Conservation (phyloP, 2,329 filamentous ascomycete genomes). For the Sodiomyces alkalinus region DNA sequence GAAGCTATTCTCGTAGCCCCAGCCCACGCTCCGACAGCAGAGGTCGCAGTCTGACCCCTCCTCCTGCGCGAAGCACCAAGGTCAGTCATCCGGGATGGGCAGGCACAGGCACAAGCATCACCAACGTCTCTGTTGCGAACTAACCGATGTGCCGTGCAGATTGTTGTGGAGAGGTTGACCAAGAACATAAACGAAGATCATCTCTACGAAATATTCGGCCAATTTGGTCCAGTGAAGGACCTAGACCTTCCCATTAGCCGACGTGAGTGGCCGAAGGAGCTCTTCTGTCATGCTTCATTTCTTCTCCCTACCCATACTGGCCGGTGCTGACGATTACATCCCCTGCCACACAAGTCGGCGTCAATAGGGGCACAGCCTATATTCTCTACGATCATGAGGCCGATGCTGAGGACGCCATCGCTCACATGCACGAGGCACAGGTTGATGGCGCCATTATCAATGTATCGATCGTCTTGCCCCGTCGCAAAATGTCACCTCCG, state of each 20-base stretch:
- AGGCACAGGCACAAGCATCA: conserved; percentile 7
- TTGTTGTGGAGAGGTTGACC: conserved; percentile 89
- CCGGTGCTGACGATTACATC: conserved; percentile 5
- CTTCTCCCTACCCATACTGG: not conserved
- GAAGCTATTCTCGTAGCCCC: conserved; percentile 12
- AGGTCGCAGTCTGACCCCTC: conserved; percentile 20
- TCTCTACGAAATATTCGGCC: conserved; percentile 79
- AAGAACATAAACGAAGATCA: conserved; percentile 89
- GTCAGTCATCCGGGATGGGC: conserved; percentile 20
- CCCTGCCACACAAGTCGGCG: conserved; percentile 65
- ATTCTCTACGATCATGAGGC: conserved; percentile 65
- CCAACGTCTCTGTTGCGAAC: conserved; percentile 1
- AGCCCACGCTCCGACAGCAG: conserved; percentile 18
- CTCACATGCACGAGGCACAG: conserved; percentile 97
- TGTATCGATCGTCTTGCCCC: conserved; percentile 77
- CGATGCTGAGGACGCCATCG: conserved; percentile 76
- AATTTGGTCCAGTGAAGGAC: conserved; percentile 73
- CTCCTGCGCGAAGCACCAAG: conserved; percentile 40
- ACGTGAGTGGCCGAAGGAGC: conserved; percentile 31
- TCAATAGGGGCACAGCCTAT: conserved; percentile 86
- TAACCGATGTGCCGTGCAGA: conserved; percentile 33
- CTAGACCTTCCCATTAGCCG: conserved; percentile 83
- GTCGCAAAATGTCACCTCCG: conserved; percentile 65
- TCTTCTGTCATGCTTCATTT: conserved; percentile 1
- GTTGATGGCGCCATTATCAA: conserved; percentile 70